Percentiles rank a stretch among this genome's conserved stretches.
Conservation (phyloP, 768 basidiomycete species). For the Naganishia vaughanmartiniae region DNA sequence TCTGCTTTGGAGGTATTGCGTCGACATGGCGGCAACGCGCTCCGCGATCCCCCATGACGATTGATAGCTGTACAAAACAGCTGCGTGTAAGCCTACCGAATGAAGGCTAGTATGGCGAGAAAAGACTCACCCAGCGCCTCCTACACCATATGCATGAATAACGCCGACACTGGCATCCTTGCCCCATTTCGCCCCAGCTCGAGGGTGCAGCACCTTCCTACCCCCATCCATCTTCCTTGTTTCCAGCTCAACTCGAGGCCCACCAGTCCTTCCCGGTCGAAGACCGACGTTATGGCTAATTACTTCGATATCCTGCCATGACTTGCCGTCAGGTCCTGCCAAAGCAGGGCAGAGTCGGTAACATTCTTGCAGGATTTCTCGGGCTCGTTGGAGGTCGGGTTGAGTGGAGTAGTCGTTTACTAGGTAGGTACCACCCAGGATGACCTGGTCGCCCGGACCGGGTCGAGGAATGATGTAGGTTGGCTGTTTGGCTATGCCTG, state of each 20-base stretch:
- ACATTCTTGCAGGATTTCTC: constrained; percentile 55
- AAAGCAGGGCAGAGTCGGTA: constrained; percentile 54
- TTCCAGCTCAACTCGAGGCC: constrained; percentile 61
- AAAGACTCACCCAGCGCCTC: constrained; percentile 43
- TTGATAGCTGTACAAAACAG: constrained; percentile 39
- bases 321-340: constrained; percentile 50
- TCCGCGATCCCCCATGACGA: constrained; percentile 47
- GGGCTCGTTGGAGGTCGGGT: constrained; percentile 55
- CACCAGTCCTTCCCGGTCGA: constrained; percentile 61
- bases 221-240: constrained; percentile 39
- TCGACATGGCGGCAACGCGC: constrained; percentile 38
- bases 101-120: not conserved
- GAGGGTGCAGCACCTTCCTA: constrained; percentile 31
- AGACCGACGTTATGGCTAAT: constrained; percentile 62
- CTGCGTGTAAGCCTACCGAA: not conserved
- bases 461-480: constrained; percentile 68
- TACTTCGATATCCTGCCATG: constrained; percentile 55
- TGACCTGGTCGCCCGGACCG: constrained; percentile 53
- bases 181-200: constrained; percentile 35
- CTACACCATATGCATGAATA: constrained; percentile 65
- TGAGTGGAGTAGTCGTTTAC: constrained; percentile 57
- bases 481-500: constrained; percentile 38
- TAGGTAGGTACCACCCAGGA: constrained; percentile 64
- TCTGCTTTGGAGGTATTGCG: constrained; percentile 12
- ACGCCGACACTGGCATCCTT: constrained; percentile 49